Percentiles rank a stretch among this genome's conserved stretches.
These are phyloP conservation scores for Pulveroboletus frians DNA, from an alignment of 768 basidiomycete genomes.

Conservation along the genomic window DNA sequence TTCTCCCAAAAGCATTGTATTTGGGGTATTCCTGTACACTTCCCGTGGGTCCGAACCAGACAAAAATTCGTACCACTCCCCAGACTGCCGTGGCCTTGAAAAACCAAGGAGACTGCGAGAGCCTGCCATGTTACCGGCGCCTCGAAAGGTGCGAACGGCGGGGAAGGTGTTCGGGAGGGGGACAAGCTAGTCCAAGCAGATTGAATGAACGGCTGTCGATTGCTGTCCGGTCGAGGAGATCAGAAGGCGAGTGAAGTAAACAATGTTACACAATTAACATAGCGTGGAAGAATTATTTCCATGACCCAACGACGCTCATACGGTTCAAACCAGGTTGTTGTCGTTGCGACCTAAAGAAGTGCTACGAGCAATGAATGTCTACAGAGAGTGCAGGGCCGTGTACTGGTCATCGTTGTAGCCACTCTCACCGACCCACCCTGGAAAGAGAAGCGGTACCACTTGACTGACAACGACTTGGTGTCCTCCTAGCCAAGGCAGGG, in stretches of 20 bases:
- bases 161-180: conserved; percentile 7
- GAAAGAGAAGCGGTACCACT: too few relatives aligned
- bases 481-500: too few relatives aligned
- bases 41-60: conserved; percentile 43
- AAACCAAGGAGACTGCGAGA: conserved; percentile 10
- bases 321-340: too few relatives aligned
- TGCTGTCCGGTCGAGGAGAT: neutral
- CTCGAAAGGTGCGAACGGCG: conserved; percentile 7
- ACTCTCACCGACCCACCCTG: too few relatives aligned
- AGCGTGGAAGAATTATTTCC: neutral
- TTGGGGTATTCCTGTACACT: conserved; percentile 20
- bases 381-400: too few relatives aligned
- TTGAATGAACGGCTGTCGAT: neutral
- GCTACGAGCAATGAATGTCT: too few relatives aligned
- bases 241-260: neutral
- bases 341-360: too few relatives aligned
- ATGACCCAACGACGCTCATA: too few relatives aligned
- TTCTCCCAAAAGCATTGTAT: conserved; percentile 7
- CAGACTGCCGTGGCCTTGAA: conserved; percentile 14
- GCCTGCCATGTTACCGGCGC: conserved; percentile 15
- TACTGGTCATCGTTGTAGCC: too few relatives aligned
- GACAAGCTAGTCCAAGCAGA: neutral
- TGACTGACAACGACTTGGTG: too few relatives aligned
- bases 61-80: conserved; percentile 43
- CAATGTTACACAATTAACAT: conserved; percentile 1